Conservation (phyloP, 805 yeast species). For the Kluyveromyces aestuarii region DNA sequence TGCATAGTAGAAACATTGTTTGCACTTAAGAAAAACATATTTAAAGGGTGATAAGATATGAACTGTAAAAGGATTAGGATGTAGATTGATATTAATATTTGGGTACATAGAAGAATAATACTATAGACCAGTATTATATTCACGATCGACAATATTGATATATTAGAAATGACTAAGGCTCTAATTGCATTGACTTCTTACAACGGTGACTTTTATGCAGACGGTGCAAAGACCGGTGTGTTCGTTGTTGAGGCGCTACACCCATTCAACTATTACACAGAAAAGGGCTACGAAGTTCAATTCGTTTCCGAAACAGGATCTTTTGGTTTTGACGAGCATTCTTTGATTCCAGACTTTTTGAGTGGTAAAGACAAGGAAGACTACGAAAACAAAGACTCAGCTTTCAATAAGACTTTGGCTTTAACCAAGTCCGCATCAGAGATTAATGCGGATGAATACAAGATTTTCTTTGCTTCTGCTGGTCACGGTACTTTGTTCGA, state of each 20-base stretch:
- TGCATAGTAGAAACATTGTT: too few relatives aligned
- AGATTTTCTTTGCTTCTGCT: conserved; percentile 51
- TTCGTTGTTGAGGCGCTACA: conserved; percentile 51
- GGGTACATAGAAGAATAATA: too few relatives aligned
- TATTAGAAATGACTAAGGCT: conserved; percentile 23
- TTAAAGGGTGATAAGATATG: too few relatives aligned
- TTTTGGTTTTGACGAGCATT: conserved; percentile 51
- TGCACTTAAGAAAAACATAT: too few relatives aligned
- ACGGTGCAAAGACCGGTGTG: conserved; percentile 54
- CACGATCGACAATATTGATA: not conserved
- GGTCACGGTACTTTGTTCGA: conserved; percentile 59
- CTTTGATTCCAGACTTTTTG: conserved; percentile 34
- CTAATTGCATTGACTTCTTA: conserved; percentile 37
- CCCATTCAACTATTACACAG: conserved; percentile 41
- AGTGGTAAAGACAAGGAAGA: conserved; percentile 36
- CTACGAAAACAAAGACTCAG: conserved; percentile 32
- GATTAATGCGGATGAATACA: conserved; percentile 39
- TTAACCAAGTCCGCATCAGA: conserved; percentile 40
- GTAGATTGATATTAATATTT: too few relatives aligned
- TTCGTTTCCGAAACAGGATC: conserved; percentile 52
- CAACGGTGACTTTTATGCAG: conserved; percentile 41
- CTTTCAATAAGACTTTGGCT: conserved; percentile 31
- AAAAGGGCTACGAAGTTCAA: conserved; percentile 44
- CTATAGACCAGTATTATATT: too few relatives aligned
- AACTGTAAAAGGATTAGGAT: too few relatives aligned